phyloP scores from a whole-genome alignment of 306 rosid genomes.

The Rosa chinensis region DNA sequence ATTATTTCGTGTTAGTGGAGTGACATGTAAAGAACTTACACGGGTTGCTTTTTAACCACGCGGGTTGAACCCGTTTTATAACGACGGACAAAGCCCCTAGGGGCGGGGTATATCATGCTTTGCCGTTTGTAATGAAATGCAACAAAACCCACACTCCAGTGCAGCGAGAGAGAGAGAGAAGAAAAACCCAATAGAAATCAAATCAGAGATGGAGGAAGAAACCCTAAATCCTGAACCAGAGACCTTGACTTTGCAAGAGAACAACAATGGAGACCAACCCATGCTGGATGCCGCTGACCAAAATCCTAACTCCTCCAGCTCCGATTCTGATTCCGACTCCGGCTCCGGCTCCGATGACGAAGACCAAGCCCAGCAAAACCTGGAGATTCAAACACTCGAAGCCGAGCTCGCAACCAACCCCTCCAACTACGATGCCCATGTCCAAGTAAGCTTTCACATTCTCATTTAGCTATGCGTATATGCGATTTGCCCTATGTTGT shows the following conservation, averaged over 20 bases:
- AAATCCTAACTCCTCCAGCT: constrained; percentile 20
- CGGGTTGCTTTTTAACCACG: too few relatives aligned
- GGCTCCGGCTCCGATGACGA: constrained; percentile 47
- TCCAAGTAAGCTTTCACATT: constrained; percentile 38
- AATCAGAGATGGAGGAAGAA: constrained; percentile 25
- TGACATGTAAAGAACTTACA: too few relatives aligned
- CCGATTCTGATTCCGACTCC: constrained; percentile 30
- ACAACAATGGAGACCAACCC: constrained; percentile 30
- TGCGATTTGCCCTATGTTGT: neutral
- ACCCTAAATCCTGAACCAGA: constrained; percentile 22
- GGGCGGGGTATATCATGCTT: too few relatives aligned
- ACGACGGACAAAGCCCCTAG: too few relatives aligned
- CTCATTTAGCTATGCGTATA: too few relatives aligned
- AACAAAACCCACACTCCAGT: too few relatives aligned
- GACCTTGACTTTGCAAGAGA: constrained; percentile 6
- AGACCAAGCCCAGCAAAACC: constrained; percentile 57
- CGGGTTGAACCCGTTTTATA: too few relatives aligned
- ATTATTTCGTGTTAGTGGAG: too few relatives aligned
- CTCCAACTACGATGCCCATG: constrained; percentile 66
- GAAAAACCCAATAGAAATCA: neutral
- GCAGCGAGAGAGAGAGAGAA: neutral
- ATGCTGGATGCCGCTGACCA: constrained; percentile 33
- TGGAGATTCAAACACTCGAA: constrained; percentile 57
- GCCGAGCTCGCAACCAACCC: constrained; percentile 66
- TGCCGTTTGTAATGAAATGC: too few relatives aligned